Evolutionary conservation across 1,139 yeast species (phyloP).

Genomic region (Pichia norvegensis): DNA sequence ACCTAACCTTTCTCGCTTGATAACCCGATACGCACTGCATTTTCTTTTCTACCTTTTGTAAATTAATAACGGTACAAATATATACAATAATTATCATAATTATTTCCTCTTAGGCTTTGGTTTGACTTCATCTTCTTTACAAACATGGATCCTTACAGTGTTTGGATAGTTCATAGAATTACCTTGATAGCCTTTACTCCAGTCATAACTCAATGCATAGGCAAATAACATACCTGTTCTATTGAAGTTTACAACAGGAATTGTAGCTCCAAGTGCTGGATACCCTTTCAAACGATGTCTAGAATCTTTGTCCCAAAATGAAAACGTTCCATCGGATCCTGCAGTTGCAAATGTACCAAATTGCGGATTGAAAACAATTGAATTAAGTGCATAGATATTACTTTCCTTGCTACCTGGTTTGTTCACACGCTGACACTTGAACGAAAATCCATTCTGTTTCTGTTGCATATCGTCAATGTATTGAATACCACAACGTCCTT

Average conservation of each 20-base stretch:
- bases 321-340: slow-evolving; percentile 90
- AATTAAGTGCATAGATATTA: slow-evolving; percentile 67
- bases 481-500: slow-evolving; percentile 96
- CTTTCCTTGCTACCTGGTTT: slow-evolving; percentile 42
- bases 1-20: too few relatives aligned
- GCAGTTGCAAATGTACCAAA: slow-evolving; percentile 92
- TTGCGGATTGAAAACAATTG: slow-evolving; percentile 79
- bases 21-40: too few relatives aligned
- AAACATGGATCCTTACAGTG: slow-evolving; percentile 72
- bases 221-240: slow-evolving; percentile 81
- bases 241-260: slow-evolving; percentile 76
- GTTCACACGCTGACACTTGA: slow-evolving; percentile 83
- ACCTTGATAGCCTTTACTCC: slow-evolving; percentile 83
- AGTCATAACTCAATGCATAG: slow-evolving; percentile 88
- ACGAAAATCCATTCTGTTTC: slow-evolving; percentile 67
- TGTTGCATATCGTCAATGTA: slow-evolving; percentile 82
- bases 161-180: slow-evolving; percentile 72
- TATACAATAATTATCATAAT: too few relatives aligned
- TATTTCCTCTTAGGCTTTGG: slow-evolving; percentile 43
- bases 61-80: not conserved
- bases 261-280: slow-evolving; percentile 64
- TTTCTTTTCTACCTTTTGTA: not conserved
- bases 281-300: slow-evolving; percentile 80
- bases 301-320: slow-evolving; percentile 95
- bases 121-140: slow-evolving; percentile 79